These are phyloP conservation scores for Chamaecrista fasciculata DNA, from an alignment of 306 rosid genomes.

Conservation along the genomic window DNA sequence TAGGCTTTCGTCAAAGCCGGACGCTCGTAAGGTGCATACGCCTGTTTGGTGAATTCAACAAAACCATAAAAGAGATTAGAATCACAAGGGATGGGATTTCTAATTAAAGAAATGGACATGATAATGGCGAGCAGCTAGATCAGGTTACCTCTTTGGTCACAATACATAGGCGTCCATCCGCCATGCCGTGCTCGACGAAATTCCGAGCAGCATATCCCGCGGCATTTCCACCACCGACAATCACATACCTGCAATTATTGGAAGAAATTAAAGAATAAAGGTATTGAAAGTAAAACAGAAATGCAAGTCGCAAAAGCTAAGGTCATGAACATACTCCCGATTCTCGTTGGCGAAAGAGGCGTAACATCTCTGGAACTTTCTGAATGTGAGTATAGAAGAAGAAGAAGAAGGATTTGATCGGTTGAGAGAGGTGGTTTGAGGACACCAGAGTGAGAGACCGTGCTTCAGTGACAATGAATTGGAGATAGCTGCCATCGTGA, in stretches of 20 bases:
- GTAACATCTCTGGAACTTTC: constrained; percentile 56
- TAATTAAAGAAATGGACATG: neutral
- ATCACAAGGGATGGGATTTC: neutral
- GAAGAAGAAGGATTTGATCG: constrained; percentile 32
- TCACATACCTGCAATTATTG: constrained; percentile 63
- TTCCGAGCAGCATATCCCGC: constrained; percentile 95
- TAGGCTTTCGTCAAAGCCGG: constrained; percentile 89
- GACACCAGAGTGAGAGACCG: constrained; percentile 43
- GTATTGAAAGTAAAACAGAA: neutral
- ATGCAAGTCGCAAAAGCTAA: neutral
- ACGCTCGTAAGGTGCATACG: constrained; percentile 93
- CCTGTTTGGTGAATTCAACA: constrained; percentile 37
- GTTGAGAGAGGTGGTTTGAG: constrained; percentile 32
- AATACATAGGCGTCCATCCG: constrained; percentile 91
- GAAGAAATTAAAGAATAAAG: neutral
- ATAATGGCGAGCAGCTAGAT: neutral
- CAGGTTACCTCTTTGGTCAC: constrained; percentile 79
- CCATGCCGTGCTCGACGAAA: constrained; percentile 90
- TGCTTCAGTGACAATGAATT: constrained; percentile 54
- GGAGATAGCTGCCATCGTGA: constrained; percentile 56
- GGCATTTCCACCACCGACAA: constrained; percentile 95
- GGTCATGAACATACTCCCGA: constrained; percentile 52
- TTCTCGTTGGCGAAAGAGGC: constrained; percentile 74
- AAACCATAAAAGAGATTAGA: constrained; percentile 1
- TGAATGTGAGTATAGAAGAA: constrained; percentile 40